Base-by-base conservation (phyloP, 106 monocot genomes). In the Phalaenopsis equestris region DNA sequence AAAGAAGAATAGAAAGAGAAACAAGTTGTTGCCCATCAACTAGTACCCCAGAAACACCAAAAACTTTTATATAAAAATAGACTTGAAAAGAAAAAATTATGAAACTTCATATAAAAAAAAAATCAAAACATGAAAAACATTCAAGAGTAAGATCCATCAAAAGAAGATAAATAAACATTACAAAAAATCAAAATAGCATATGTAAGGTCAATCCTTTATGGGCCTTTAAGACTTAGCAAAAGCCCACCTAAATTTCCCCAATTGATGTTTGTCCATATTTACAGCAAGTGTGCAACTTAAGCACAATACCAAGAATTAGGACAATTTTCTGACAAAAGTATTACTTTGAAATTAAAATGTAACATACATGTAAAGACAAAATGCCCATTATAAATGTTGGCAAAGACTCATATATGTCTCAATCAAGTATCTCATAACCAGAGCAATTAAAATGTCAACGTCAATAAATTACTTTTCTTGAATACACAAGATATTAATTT, bases 221-320 rank as follows among this genome's bases (percentile, higher is more conserved):
- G 61, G 61, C 61, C 61, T 61, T 4, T 8, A 61, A 21, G n/a
- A n/a, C 61, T 61, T 21, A 61, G 18, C 21, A 61, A 61, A 61
- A 61, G 61, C 61, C 61, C 61, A 61, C 61, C 61, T 61, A 61
- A 5, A 61, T 61, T n/a, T 61, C 61, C n/a, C 21, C 61, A 61
- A 61, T 61, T 61, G 61, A 61, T 61, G 61, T 61, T 61, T 61
- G 61, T n/a, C 61, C 61, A 61, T 21, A 61, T 61, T 61, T 61
- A 61, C 61, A 61, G 61, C 19, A 61, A 61, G 61, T n/a, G 61
- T 61, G 61, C 61, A 61, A 61, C 61, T 61, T 61, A 61, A 61
- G 61, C 61, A 61, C 61, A 19, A 4, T 61, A 21, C 21, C 61
- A 61, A 61, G 61, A 61, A 61, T 61, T 61, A 61, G 61, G 61